Evolutionary conservation across 169 alveolate species (phyloP).

Genomic region (Miamiensis avidus): DNA sequence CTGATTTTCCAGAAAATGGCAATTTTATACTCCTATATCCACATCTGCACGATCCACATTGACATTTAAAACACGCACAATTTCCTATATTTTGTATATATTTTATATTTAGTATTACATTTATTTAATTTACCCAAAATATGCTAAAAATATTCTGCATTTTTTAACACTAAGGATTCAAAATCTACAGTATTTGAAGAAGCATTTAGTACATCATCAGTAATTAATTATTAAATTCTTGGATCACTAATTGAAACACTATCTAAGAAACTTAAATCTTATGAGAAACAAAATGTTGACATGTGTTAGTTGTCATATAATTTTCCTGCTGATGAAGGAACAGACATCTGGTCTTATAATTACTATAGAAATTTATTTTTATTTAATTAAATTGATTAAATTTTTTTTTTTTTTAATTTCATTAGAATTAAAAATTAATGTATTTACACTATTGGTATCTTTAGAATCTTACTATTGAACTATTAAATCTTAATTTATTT

Average conservation of each 20-base stretch:
- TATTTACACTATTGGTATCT: too few species aligned
- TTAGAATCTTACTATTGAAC: too few species aligned
- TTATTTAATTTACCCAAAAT: not conserved
- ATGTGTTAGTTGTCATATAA: too few species aligned
- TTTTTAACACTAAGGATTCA: not conserved
- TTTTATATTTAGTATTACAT: not conserved
- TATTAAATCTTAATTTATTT: too few species aligned
- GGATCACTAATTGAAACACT: not conserved
- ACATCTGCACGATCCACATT: not conserved
- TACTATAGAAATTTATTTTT: too few species aligned
- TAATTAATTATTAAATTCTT: too few species aligned
- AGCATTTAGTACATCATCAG: not conserved
- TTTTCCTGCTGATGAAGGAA: too few species aligned
- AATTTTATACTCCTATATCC: not conserved
- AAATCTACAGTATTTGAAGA: not conserved
- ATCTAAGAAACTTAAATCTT: not conserved
- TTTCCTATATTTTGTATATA: not conserved
- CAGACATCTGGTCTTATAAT: too few species aligned
- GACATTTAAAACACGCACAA: not conserved
- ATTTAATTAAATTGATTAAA: too few species aligned
- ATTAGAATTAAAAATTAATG: too few species aligned
- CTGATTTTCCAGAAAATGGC: too few species aligned
- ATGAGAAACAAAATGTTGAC: not conserved
- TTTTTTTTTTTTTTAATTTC: too few species aligned
- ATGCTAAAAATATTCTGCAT: not conserved